These are phyloP conservation scores for Juglanconis oblonga DNA, from an alignment of 2,329 filamentous ascomycete genomes.

Conservation along the genomic window DNA sequence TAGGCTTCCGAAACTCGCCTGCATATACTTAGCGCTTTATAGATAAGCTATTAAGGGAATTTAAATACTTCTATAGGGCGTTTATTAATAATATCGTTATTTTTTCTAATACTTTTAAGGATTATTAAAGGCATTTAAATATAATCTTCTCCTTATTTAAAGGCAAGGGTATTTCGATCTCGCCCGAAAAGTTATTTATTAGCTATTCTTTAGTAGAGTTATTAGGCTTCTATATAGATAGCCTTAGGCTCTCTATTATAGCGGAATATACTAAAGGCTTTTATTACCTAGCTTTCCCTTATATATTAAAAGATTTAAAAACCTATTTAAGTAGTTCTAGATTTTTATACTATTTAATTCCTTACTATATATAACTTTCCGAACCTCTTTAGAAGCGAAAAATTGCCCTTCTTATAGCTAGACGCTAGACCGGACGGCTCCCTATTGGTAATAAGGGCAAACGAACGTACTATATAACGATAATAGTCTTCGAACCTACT, in stretches of 20 bases:
- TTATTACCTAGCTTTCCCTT: neutral
- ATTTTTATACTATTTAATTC: neutral
- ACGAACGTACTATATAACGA: neutral
- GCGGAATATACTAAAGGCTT: neutral
- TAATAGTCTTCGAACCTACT: neutral
- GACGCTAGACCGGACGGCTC: neutral
- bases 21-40: neutral
- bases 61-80: neutral
- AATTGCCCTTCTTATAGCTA: neutral
- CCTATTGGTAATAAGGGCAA: neutral
- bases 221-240: constrained; percentile 6
- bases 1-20: neutral
- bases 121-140: neutral
- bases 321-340: neutral
- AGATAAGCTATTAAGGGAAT: neutral
- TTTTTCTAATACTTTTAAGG: neutral
- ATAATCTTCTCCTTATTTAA: neutral
- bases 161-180: neutral
- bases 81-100: constrained; percentile 9
- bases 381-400: neutral
- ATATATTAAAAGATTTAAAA: neutral
- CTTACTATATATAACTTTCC: neutral
- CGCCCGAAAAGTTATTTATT: neutral
- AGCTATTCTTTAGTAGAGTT: neutral
- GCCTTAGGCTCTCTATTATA: neutral